phyloP scores from a whole-genome alignment of 2,329 filamentous ascomycete species.

The Orbilia blumenaviensis region DNA sequence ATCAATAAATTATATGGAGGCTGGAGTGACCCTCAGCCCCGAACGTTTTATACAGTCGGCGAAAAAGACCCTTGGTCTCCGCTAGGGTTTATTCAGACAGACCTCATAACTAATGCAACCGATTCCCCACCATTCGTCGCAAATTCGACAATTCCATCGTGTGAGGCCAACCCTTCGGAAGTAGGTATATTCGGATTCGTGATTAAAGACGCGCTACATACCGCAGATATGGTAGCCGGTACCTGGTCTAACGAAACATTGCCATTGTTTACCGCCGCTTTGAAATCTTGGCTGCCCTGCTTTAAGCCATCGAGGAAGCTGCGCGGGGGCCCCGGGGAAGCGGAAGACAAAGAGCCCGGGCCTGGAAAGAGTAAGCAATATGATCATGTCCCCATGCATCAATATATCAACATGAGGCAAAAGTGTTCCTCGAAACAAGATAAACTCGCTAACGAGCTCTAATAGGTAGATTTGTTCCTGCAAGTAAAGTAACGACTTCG shows the following conservation, averaged over 20 bases:
- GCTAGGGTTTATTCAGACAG: constrained; percentile 61
- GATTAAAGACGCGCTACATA: constrained; percentile 64
- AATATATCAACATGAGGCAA: too few relatives aligned
- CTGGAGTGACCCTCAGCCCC: constrained; percentile 60
- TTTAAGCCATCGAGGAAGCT: neutral
- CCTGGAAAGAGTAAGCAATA: too few relatives aligned
- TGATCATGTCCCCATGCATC: too few relatives aligned
- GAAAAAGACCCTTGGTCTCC: constrained; percentile 67
- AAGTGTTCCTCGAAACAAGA: too few relatives aligned
- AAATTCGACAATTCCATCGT: constrained; percentile 63
- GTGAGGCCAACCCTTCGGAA: constrained; percentile 60
- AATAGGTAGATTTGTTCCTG: too few relatives aligned
- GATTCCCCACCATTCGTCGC: constrained; percentile 61
- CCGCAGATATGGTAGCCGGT: constrained; percentile 61
- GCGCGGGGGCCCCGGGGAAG: too few relatives aligned
- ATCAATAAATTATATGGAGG: constrained; percentile 65
- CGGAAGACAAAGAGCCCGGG: too few relatives aligned
- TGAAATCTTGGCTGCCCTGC: constrained; percentile 42
- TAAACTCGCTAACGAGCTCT: too few relatives aligned
- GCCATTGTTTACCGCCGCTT: constrained; percentile 13
- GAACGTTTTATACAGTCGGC: constrained; percentile 59
- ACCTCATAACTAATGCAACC: constrained; percentile 59
- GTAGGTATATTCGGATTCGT: constrained; percentile 65
- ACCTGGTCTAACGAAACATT: neutral
- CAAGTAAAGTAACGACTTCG: too few relatives aligned